Evolutionary conservation across 2,329 filamentous ascomycete species (phyloP), one percentile per base, ranked within the genome.

Genomic region (Penicillium sp.): DNA sequence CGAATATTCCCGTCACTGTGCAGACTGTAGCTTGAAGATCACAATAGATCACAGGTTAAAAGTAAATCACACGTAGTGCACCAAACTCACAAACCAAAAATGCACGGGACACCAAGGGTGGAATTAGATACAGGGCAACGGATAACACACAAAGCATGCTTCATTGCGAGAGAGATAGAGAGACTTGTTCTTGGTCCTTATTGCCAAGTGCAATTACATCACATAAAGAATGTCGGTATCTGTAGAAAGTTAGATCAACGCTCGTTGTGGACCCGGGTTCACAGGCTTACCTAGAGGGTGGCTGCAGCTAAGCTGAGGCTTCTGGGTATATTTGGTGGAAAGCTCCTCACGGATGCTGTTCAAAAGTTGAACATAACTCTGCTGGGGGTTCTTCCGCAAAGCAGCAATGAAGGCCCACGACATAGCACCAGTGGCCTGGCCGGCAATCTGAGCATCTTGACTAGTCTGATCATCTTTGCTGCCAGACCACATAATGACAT

Each of bases 401-500:
- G 92, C 88, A 1, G 83, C 86, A 73, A 99, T 94, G 74, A 99
- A 99, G 2, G 94, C 94, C 86, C 90, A 97, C 3, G 92, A 96
- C 94, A 99, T 97, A 74, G 94, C 94, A 52, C 94, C 94, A 0
- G 94, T 99, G 32, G 94, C 93, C 77, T 97, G 84, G 53, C 91
- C 86, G 42, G 83, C 85, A 63, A 97, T 97, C 27, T 86, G 90
- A 11, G 94, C 92, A 73, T 99, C 94, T 76, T 91, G 90, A 55
- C 92, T 96, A 66, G 94, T 99, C 77, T 97, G 94, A 58, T 88
- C 86, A 71, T 99, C 94, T 76, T 96, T 97, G 78, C 91, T 95
- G 54, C 94, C 94, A 57, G 91, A 96, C 89, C 92, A 96, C 90
- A 97, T 96, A 71, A 99, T 86, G 31, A 99, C 94, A 75, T 99